Percentiles rank a stretch among this genome's conserved stretches.
These are phyloP conservation scores for Fusarium cyanostomum DNA, from an alignment of 2,329 filamentous ascomycete genomes.

Conservation along the genomic window DNA sequence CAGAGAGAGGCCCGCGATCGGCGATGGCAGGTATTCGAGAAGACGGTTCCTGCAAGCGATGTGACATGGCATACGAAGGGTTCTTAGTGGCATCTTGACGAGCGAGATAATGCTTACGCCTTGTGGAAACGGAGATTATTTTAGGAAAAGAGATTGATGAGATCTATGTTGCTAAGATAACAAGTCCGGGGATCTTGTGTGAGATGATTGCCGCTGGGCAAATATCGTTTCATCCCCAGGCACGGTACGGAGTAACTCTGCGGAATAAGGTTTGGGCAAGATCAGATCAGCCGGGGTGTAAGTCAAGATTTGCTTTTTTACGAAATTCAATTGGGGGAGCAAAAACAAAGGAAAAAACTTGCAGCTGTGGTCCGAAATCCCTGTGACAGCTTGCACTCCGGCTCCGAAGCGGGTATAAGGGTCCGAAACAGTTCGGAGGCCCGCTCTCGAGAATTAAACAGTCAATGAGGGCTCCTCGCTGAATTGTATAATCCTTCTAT, in stretches of 20 bases:
- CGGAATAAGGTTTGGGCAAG: constrained; percentile 33
- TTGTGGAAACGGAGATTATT: constrained; percentile 6
- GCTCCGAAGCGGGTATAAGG: constrained; percentile 23
- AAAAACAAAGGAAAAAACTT: not conserved
- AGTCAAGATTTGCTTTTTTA: constrained; percentile 25
- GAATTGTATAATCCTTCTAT: not conserved
- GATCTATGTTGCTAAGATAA: constrained; percentile 8
- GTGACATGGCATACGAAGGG: constrained; percentile 12
- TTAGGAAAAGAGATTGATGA: not conserved
- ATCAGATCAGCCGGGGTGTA: constrained; percentile 36
- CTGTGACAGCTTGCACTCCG: constrained; percentile 30
- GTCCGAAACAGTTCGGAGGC: not conserved
- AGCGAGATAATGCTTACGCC: constrained; percentile 2
- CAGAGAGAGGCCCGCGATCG: constrained; percentile 26
- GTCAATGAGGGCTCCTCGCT: not conserved
- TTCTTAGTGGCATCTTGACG: constrained; percentile 5
- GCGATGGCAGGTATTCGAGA: constrained; percentile 27
- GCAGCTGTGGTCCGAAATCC: not conserved
- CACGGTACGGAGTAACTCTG: constrained; percentile 16
- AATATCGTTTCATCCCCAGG: constrained; percentile 5
- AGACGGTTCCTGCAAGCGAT: constrained; percentile 24
- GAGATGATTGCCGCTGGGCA: not conserved
- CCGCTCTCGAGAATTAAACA: not conserved
- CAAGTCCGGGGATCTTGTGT: constrained; percentile 1
- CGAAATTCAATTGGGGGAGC: constrained; percentile 11